Percentiles rank a stretch among this genome's conserved stretches.
phyloP scores from a whole-genome alignment of 2,329 filamentous ascomycete species.

The Ustilaginoidea virens region DNA sequence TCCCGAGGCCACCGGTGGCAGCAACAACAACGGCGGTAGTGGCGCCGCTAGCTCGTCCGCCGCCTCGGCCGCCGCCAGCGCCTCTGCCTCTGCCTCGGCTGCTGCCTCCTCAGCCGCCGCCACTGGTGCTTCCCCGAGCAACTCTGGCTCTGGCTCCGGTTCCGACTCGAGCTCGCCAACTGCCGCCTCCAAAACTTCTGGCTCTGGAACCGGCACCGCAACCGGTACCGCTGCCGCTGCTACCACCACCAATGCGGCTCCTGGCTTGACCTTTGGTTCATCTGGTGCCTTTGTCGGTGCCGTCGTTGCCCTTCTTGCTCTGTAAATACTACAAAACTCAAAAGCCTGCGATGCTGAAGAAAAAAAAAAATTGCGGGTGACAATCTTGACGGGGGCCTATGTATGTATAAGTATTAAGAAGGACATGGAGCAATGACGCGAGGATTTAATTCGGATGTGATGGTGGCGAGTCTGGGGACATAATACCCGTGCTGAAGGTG shows the following conservation, averaged over 20 bases:
- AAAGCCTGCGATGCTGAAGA: no score
- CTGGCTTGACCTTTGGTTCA: conserved; percentile 12
- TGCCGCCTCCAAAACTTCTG: conserved; percentile 10
- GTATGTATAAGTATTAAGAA: no score
- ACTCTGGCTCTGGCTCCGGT: conserved; percentile 5
- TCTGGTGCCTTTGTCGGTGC: conserved; percentile 31
- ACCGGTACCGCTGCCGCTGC: conserved; percentile 8
- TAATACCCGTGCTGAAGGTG: no score
- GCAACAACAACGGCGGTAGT: conserved; percentile 4
- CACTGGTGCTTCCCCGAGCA: conserved; percentile 2
- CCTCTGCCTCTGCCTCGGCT: conserved; percentile 8
- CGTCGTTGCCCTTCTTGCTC: conserved; percentile 31
- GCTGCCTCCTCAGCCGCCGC: conserved; percentile 4
- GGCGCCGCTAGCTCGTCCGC: conserved; percentile 8
- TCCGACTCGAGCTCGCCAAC: conserved; percentile 9
- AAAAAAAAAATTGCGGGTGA: no score
- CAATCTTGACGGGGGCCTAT: no score
- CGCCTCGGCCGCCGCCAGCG: conserved; percentile 15
- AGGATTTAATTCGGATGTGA: no score
- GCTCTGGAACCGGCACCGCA: conserved; percentile 10
- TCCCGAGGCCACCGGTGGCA: conserved; percentile 19
- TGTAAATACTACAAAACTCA: no score
- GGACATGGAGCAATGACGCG: no score
- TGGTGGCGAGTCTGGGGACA: no score
- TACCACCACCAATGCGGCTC: conserved; percentile 8